A percentile compares a stretch with the other conserved stretches of the same genome.
Conservation (phyloP, 2,329 filamentous ascomycete species). For the Claviceps pazoutovae region DNA sequence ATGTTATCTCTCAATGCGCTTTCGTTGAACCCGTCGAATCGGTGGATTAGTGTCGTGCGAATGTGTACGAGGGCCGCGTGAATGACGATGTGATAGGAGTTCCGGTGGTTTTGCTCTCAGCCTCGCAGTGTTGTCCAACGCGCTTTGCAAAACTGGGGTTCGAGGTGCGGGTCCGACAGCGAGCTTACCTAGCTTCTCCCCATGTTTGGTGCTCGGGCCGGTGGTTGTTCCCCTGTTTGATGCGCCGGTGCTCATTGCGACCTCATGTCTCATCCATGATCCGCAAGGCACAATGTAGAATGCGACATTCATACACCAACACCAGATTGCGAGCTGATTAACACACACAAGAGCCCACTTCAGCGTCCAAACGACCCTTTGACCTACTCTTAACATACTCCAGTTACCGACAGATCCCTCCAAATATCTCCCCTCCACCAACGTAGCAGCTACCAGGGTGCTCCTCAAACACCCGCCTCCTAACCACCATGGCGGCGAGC, state of each 20-base stretch:
- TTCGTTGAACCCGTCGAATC: background rate
- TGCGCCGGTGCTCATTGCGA: too few species aligned
- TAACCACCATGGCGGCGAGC: slow-evolving; percentile 37
- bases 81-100: background rate
- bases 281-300: background rate
- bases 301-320: too few species aligned
- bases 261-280: background rate
- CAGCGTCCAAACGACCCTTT: too few species aligned
- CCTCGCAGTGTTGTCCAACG: too few species aligned
- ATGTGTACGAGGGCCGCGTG: background rate
- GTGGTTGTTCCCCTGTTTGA: slow-evolving; percentile 15
- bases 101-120: background rate
- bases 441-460: too few species aligned
- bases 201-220: slow-evolving; percentile 21
- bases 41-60: background rate
- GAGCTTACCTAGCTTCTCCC: background rate
- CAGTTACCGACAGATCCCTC: too few species aligned
- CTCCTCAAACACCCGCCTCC: background rate
- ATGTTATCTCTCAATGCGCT: background rate
- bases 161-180: slow-evolving; percentile 1
- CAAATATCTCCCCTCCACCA: too few species aligned
- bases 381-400: too few species aligned
- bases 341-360: too few species aligned
- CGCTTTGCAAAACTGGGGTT: background rate
- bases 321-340: too few species aligned